Evolutionary conservation across 2,329 filamentous ascomycete genomes (phyloP).

Genomic region (Periglandula ipomoeae): DNA sequence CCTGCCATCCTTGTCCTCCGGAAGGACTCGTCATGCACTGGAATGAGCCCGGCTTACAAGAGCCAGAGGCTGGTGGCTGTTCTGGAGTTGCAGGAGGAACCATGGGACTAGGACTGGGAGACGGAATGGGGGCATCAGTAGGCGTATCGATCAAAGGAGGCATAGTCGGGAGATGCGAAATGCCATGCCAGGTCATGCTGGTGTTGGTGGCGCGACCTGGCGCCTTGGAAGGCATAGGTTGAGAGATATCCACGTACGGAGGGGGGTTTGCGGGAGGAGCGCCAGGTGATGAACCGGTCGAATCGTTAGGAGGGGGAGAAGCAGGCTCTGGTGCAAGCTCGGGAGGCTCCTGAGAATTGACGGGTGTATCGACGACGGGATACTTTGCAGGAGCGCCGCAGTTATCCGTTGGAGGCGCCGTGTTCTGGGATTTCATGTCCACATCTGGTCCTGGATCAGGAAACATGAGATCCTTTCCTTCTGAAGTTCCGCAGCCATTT

Average conservation of each 20-base stretch:
- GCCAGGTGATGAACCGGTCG: background rate
- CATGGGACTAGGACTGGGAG: background rate
- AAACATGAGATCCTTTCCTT: conserved; percentile 49
- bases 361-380: background rate
- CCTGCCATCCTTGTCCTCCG: conserved; percentile 1
- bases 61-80: background rate
- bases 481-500: conserved; percentile 45
- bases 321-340: background rate
- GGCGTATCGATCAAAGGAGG: background rate
- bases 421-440: background rate
- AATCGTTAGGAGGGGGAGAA: background rate
- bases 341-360: background rate
- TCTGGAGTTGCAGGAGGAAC: background rate
- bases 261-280: background rate
- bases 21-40: background rate
- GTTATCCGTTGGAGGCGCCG: background rate
- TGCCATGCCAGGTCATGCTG: background rate
- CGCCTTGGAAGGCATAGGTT: background rate
- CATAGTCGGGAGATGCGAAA: no score
- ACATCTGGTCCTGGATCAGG: conserved; percentile 52
- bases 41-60: conserved; percentile 2
- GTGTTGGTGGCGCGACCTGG: background rate
- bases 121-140: background rate
- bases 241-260: background rate
- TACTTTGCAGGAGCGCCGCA: background rate